These are phyloP conservation scores for Mortierella hygrophila DNA, from an alignment of 192 early-diverging fungal species.

Conservation along the genomic window DNA sequence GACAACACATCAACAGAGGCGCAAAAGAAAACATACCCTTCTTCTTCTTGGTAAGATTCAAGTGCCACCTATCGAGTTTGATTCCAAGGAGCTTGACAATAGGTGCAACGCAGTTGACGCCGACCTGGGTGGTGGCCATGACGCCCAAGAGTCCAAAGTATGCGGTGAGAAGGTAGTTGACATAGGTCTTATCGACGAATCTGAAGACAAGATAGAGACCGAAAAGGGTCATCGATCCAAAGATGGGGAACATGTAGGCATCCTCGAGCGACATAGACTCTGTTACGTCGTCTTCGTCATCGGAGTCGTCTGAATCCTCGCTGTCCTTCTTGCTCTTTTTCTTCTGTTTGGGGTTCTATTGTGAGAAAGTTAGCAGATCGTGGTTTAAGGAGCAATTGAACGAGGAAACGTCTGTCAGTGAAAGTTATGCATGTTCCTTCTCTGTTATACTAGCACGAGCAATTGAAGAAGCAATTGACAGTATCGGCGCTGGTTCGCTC, in stretches of 20 bases:
- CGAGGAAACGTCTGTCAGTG: too few relatives aligned
- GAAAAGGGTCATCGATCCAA: slow-evolving; percentile 87
- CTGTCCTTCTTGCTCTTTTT: slow-evolving; percentile 47
- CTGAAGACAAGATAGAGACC: slow-evolving; percentile 90
- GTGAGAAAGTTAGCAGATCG: background rate
- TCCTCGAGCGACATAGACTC: slow-evolving; percentile 90
- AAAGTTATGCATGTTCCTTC: too few relatives aligned
- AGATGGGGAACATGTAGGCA: slow-evolving; percentile 93
- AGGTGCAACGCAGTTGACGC: slow-evolving; percentile 63
- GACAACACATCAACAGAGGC: background rate
- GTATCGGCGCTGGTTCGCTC: too few relatives aligned
- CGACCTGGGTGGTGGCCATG: slow-evolving; percentile 76
- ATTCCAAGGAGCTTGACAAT: slow-evolving; percentile 56
- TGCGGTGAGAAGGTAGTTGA: slow-evolving; percentile 84
- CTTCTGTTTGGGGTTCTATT: slow-evolving; percentile 58
- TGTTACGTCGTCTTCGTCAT: slow-evolving; percentile 70
- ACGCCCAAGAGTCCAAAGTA: slow-evolving; percentile 92
- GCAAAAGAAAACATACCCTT: slow-evolving; percentile 61
- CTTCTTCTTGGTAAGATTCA: slow-evolving; percentile 74
- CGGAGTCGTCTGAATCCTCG: slow-evolving; percentile 73
- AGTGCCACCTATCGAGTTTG: slow-evolving; percentile 78
- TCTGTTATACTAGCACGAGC: too few relatives aligned
- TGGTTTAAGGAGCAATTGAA: background rate
- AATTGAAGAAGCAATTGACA: too few relatives aligned
- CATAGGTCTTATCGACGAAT: slow-evolving; percentile 86